Evolutionary conservation across 176 grass and related monocot genomes (phyloP).

Genomic region (Oryza rufipogon): DNA sequence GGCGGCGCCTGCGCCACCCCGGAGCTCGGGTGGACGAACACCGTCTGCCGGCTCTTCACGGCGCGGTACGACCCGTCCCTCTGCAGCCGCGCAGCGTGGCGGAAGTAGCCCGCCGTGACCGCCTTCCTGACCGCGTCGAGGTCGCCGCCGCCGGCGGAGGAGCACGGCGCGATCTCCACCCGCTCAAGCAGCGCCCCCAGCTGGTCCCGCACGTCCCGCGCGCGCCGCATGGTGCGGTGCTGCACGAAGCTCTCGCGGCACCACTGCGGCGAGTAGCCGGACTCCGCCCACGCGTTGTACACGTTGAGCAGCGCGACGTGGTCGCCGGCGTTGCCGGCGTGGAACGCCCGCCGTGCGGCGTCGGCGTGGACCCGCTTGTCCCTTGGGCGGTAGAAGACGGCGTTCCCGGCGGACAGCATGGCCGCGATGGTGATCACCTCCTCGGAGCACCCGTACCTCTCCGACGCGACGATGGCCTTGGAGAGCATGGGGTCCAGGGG

Average conservation of each 20-base stretch:
- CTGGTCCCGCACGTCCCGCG: constrained; percentile 62
- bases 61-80: constrained; percentile 52
- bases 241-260: constrained; percentile 70
- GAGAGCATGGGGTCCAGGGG: constrained; percentile 64
- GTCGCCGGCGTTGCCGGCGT: constrained; percentile 48
- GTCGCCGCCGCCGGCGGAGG: constrained; percentile 43
- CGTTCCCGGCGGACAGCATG: constrained; percentile 57
- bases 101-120: constrained; percentile 53
- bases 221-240: constrained; percentile 45
- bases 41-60: constrained; percentile 46
- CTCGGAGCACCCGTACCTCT: constrained; percentile 57
- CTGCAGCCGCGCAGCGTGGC: constrained; percentile 43
- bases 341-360: constrained; percentile 48
- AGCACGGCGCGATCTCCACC: constrained; percentile 53
- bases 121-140: constrained; percentile 45
- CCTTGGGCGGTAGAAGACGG: constrained; percentile 56
- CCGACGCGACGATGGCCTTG: constrained; percentile 58
- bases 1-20: constrained; percentile 39
- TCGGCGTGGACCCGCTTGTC: constrained; percentile 55
- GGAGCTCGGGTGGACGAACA: constrained; percentile 58
- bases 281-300: constrained; percentile 56
- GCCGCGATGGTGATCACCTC: constrained; percentile 55
- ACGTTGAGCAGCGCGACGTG: constrained; percentile 64
- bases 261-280: constrained; percentile 56
- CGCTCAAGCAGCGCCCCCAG: constrained; percentile 56